Conservation (phyloP, 1,284 basidiomycete species). For the Ustilago cynodontis region DNA sequence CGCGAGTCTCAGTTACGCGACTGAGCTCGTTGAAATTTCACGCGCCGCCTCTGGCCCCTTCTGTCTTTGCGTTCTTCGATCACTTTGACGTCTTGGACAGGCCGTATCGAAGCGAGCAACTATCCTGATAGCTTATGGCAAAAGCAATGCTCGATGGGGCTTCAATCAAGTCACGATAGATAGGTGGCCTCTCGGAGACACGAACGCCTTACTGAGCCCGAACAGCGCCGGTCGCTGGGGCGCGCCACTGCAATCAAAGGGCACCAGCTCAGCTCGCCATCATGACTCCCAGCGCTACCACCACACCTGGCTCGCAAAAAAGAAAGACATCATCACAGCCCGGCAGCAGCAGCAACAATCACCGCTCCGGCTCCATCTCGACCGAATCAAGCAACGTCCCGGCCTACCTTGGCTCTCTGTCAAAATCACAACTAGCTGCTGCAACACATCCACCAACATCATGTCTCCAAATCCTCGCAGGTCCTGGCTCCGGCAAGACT, state of each 20-base stretch:
- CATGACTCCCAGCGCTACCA: slow-evolving; percentile 24
- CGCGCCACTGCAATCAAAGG: no score
- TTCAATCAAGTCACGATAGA: neutral
- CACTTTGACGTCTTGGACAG: no score
- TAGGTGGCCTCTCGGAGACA: neutral
- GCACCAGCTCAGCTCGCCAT: neutral
- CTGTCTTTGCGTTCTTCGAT: no score
- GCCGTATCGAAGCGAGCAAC: no score
- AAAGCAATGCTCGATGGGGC: slow-evolving; percentile 1
- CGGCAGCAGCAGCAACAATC: slow-evolving; percentile 12
- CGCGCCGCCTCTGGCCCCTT: neutral
- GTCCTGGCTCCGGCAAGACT: slow-evolving; percentile 69
- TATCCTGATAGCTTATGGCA: no score
- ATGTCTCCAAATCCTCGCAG: slow-evolving; percentile 67
- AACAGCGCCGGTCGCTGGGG: neutral
- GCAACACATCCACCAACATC: slow-evolving; percentile 54
- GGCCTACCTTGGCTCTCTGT: slow-evolving; percentile 49
- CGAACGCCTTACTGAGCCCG: no score
- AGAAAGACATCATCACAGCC: neutral
- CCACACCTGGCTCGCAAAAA: neutral
- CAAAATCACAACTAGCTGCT: slow-evolving; percentile 60
- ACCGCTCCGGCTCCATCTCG: neutral
- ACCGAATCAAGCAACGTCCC: neutral
- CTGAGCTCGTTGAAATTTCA: slow-evolving; percentile 2
- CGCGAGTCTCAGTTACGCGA: slow-evolving; percentile 3